Base-by-base conservation (phyloP, 108 stramenopile genomes). In the Pseudonitzschia multiseries region DNA sequence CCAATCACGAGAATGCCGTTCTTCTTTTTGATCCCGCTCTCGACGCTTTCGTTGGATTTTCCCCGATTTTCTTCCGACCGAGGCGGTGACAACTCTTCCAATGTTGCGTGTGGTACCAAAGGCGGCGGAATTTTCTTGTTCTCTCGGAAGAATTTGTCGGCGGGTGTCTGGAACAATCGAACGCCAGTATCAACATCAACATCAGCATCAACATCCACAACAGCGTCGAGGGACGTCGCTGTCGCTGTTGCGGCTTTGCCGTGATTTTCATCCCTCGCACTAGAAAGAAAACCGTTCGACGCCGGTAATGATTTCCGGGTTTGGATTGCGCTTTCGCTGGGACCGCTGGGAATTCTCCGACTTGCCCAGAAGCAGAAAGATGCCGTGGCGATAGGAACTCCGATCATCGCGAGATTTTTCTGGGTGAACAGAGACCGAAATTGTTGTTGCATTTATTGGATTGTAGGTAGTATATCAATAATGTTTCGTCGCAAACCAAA, bases 1-100 rank as follows among this genome's bases (percentile, higher is more conserved):
- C 94, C 94, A 56, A 96, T 79, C 24, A 96, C 83, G 9, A 96
- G 68, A 64, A 91, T 77, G 53, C 77, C 65, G 28, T 79, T 69
- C 36, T 40, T 24, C 14, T 43, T 53, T 40, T 2, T 6, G 36
- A 50, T 44, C 6, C 50, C 43, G 26, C 17, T 36, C 31, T 32
- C 29, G 42, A 0, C 0, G 27, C 15, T 21, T 0, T 21, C n/a
- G 15, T 68, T 15, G 10, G 24, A 24, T 9, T 18, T 50, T 22
- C 27, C 50, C 54, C 18, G 32, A 29, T 20, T 14, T 14, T 63
- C 48, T 32, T 13, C 24, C 14, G 62, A 60, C 44, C 4, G 42
- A 20, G n/a, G n/a, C n/a, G n/a, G n/a, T n/a, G 65, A 22, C 46
- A 51, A 59, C 3, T 67, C 73, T 59, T 63, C 41, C 56, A 78